Evolutionary conservation across 129 eudicot species (phyloP).

Genomic region (Centella asiatica): DNA sequence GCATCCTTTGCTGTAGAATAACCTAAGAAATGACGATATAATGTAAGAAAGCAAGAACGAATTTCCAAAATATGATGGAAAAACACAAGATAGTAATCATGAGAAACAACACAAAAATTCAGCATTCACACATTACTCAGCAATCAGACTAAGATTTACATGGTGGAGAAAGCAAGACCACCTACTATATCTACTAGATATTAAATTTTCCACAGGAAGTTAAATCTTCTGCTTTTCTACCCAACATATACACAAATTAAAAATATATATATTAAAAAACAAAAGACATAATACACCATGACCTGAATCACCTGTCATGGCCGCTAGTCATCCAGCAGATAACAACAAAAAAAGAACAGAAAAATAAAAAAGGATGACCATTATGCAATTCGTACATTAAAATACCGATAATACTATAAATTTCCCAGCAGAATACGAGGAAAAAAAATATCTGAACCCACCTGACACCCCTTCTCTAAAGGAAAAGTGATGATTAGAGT

Average conservation of each 20-base stretch:
- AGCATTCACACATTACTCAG: not conserved
- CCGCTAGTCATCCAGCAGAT: slow-evolving; percentile 7
- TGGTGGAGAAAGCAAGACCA: not conserved
- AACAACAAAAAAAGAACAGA: too few species aligned
- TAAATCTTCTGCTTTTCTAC: not conserved
- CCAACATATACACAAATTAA: not conserved
- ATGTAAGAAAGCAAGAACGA: slow-evolving; percentile 12
- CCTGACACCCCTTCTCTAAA: too few species aligned
- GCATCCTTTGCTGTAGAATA: slow-evolving; percentile 92
- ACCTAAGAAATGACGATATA: slow-evolving; percentile 39
- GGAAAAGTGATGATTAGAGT: too few species aligned
- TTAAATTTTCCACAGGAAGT: too few species aligned
- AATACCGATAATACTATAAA: too few species aligned
- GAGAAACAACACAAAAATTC: not conserved
- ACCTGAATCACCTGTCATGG: slow-evolving; percentile 1
- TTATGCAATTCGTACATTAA: too few species aligned
- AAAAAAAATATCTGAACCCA: too few species aligned
- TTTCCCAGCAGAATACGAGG: too few species aligned
- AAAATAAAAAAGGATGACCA: slow-evolving; percentile 6
- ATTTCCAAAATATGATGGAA: not conserved
- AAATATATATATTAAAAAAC: not conserved
- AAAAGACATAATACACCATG: too few species aligned
- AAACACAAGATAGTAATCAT: not conserved
- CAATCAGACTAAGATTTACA: not conserved
- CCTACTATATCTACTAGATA: not conserved